Evolutionary conservation across 1,284 basidiomycete genomes (phyloP).

Genomic region (Sanguinoderma infundibulare): DNA sequence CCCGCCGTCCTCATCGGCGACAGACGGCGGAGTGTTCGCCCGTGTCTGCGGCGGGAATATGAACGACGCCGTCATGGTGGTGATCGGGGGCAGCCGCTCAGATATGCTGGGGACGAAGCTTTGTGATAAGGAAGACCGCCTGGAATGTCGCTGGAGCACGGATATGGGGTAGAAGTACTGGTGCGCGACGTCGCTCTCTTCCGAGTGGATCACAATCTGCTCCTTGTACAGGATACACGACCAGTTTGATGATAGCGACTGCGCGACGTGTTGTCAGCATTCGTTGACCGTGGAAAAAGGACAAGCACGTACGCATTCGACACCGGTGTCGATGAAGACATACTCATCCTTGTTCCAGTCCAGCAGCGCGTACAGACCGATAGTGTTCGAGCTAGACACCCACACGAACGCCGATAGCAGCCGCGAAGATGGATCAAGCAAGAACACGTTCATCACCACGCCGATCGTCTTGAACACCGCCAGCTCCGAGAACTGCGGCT

Average conservation of each 20-base stretch:
- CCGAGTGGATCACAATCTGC: conserved; percentile 73
- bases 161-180: conserved; percentile 63
- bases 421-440: conserved; percentile 65
- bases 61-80: conserved; percentile 34
- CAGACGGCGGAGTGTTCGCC: conserved; percentile 20
- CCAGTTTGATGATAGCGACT: conserved; percentile 72
- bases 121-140: conserved; percentile 31
- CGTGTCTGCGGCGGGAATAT: conserved; percentile 35
- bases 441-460: conserved; percentile 76
- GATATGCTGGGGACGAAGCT: conserved; percentile 43
- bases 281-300: not conserved
- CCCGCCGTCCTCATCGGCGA: conserved; percentile 1
- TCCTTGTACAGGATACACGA: conserved; percentile 66
- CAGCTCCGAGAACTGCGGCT: conserved; percentile 52
- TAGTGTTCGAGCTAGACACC: conserved; percentile 50
- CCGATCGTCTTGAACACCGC: conserved; percentile 66
- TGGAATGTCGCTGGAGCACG: conserved; percentile 45
- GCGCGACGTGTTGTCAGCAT: conserved; percentile 13
- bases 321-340: conserved; percentile 72
- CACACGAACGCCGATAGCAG: conserved; percentile 72
- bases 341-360: conserved; percentile 70
- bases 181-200: conserved; percentile 58
- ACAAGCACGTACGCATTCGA: conserved; percentile 63
- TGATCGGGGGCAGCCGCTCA: conserved; percentile 27
- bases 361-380: conserved; percentile 65